phyloP scores from a whole-genome alignment of 345 rosid genomes.

The Salix caprea region DNA sequence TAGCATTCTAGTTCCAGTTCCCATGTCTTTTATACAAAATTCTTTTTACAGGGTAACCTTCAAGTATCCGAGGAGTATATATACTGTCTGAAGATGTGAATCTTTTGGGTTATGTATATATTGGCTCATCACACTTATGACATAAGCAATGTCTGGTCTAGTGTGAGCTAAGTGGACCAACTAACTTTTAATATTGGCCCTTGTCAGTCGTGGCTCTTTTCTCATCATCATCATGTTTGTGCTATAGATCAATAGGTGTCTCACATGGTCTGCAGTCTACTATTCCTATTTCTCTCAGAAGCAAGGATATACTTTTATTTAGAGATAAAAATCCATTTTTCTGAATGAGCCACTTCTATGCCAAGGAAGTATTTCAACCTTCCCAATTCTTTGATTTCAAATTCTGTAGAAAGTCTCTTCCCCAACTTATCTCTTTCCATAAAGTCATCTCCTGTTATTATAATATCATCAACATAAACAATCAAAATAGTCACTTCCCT shows the following conservation, averaged over 20 bases:
- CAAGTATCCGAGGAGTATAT: background rate
- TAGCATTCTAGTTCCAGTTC: background rate
- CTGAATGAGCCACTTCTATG: background rate
- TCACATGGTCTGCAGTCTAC: too few species aligned
- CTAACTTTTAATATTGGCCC: too few species aligned
- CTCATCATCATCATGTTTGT: too few species aligned
- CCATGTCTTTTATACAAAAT: too few species aligned
- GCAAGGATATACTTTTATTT: too few species aligned
- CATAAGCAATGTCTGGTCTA: too few species aligned
- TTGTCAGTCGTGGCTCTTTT: too few species aligned
- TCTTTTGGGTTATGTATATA: background rate
- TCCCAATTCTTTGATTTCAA: background rate
- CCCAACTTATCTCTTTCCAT: background rate
- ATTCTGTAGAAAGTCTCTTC: background rate
- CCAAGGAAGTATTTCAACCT: background rate
- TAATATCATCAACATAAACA: background rate
- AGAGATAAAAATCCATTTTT: background rate
- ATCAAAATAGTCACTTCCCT: background rate
- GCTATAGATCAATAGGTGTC: too few species aligned
- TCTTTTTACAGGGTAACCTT: background rate
- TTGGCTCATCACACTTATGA: too few species aligned
- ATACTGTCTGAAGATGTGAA: background rate
- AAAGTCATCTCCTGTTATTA: background rate
- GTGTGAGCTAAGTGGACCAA: too few species aligned
- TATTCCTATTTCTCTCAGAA: too few species aligned